A percentile compares a stretch with the other conserved stretches of the same genome.
Evolutionary conservation across 495 filamentous ascomycete species (phyloP).

Genomic region (Hamigera avellanea): DNA sequence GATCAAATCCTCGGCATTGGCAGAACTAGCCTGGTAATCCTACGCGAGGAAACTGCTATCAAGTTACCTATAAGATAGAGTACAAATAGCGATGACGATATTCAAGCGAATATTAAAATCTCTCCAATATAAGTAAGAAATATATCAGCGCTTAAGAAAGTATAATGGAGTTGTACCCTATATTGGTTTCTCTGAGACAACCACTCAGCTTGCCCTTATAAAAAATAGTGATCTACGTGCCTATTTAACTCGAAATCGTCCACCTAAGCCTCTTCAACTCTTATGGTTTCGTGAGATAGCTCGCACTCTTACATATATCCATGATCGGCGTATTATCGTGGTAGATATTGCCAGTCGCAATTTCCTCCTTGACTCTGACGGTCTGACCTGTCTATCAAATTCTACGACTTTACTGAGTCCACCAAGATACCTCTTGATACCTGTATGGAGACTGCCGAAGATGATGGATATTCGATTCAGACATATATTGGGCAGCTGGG

Average conservation of each 20-base stretch:
- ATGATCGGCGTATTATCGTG: conserved; percentile 17
- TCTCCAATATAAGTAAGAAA: too few species aligned
- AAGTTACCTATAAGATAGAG: conserved; percentile 7
- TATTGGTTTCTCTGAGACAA: conserved; percentile 6
- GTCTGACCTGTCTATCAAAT: conserved; percentile 15
- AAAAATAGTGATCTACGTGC: conserved; percentile 16
- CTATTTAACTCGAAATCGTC: conserved; percentile 9
- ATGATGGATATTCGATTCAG: conserved; percentile 12
- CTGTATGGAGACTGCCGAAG: conserved; percentile 16
- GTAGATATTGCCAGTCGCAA: conserved; percentile 19
- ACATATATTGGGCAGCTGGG: conserved; percentile 19
- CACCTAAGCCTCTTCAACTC: conserved; percentile 12
- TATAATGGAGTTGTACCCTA: conserved; percentile 1
- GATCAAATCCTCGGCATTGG: too few species aligned
- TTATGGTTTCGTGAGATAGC: conserved; percentile 18
- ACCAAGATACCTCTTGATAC: conserved; percentile 13
- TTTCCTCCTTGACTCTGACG: conserved; percentile 18
- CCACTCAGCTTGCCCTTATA: conserved; percentile 16
- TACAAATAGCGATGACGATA: conserved; percentile 6
- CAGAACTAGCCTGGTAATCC: too few species aligned
- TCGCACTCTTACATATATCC: conserved; percentile 12
- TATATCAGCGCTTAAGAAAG: too few species aligned
- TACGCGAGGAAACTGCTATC: conserved; percentile 2
- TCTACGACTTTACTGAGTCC: conserved; percentile 20
- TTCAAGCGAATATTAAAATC: conserved; percentile 8